Conservation (phyloP, 2,329 filamentous ascomycete genomes). For the Stylonectria norvegica region DNA sequence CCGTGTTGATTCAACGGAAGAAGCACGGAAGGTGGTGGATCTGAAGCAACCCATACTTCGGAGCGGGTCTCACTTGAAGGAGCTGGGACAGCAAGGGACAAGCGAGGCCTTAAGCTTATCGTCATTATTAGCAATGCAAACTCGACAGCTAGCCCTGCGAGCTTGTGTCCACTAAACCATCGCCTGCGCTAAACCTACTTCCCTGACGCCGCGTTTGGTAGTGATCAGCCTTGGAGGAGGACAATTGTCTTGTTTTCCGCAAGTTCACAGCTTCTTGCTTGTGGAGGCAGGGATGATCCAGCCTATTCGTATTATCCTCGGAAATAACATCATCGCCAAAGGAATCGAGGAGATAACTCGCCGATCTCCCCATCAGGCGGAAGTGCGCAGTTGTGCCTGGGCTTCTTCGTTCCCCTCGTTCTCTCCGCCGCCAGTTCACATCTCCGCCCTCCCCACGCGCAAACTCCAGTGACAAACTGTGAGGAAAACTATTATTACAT, state of each 20-base stretch:
- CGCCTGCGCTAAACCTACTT: no score
- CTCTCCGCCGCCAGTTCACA: no score
- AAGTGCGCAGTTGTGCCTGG: no score
- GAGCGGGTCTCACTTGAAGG: background rate
- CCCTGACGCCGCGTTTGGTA: background rate
- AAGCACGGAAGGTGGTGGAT: background rate
- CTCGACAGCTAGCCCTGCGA: background rate
- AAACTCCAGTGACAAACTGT: background rate
- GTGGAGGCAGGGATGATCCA: background rate
- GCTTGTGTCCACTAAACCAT: background rate
- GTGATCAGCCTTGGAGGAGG: background rate
- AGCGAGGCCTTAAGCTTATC: background rate
- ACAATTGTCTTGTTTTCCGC: background rate
- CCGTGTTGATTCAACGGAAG: background rate
- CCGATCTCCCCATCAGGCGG: background rate
- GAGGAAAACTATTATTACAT: background rate
- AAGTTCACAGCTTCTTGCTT: background rate
- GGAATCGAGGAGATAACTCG: background rate
- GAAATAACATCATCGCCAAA: background rate
- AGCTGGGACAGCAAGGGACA: background rate
- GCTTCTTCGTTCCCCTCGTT: no score
- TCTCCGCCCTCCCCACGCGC: background rate
- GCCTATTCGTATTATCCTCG: background rate
- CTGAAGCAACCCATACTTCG: background rate
- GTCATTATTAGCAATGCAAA: background rate